These are phyloP conservation scores for Ustilago lituana DNA, from an alignment of 1,284 basidiomycete genomes.

Conservation along the genomic window DNA sequence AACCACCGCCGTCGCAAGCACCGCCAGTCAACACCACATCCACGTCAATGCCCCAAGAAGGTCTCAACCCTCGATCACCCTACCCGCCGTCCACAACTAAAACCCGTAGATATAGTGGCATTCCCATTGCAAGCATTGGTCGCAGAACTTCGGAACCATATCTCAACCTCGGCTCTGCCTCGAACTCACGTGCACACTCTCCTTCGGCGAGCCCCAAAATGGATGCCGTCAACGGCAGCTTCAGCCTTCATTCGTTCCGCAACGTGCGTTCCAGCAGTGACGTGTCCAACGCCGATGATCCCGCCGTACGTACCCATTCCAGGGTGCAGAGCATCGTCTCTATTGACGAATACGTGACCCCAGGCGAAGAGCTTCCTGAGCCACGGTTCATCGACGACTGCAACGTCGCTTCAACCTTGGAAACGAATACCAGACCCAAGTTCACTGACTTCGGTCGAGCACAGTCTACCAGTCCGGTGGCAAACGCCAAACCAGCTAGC, in stretches of 20 bases:
- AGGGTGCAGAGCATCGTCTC: conserved; percentile 44
- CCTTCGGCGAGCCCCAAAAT: conserved; percentile 20
- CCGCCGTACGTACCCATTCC: conserved; percentile 13
- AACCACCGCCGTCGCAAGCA: background rate
- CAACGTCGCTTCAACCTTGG: background rate
- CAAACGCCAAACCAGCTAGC: conserved; percentile 29
- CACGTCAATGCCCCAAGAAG: conserved; percentile 1
- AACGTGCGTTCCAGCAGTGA: conserved; percentile 47
- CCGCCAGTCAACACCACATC: background rate
- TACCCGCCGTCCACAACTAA: conserved; percentile 20
- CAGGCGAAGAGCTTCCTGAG: conserved; percentile 41
- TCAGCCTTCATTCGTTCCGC: conserved; percentile 48
- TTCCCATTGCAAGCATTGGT: background rate
- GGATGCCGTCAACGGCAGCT: conserved; percentile 21
- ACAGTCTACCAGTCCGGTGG: conserved; percentile 27
- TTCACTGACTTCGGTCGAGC: conserved; percentile 6
- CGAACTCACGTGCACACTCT: conserved; percentile 29
- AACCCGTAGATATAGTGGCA: conserved; percentile 20
- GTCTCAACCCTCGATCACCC: conserved; percentile 9
- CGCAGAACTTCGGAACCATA: conserved; percentile 23
- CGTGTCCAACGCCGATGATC: conserved; percentile 22
- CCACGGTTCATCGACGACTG: conserved; percentile 21
- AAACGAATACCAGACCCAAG: background rate
- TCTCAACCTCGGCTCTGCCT: conserved; percentile 11
- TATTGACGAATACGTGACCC: conserved; percentile 43